Conservation (phyloP, 306 rosid genomes). For the Begonia loranthoides region DNA sequence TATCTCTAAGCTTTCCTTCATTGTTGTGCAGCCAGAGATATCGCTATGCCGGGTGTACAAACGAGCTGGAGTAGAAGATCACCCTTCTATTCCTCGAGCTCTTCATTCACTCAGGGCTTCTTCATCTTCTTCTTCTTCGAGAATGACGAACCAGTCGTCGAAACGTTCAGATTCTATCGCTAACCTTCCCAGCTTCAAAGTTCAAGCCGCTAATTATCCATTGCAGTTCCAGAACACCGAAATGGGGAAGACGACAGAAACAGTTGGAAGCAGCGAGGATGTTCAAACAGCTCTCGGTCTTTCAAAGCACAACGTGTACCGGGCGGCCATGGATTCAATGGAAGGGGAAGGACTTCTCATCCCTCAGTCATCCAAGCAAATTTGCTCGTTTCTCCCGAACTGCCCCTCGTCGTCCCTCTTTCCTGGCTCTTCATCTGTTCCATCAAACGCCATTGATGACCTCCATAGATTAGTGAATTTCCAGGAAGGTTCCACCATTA, state of each 20-base stretch:
- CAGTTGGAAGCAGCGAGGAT: conserved; percentile 28
- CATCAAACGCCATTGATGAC: conserved; percentile 39
- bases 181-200: too few relatives aligned
- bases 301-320: conserved; percentile 32
- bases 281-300: conserved; percentile 49
- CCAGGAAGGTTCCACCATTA: conserved; percentile 21
- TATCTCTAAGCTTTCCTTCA: too few relatives aligned
- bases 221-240: too few relatives aligned
- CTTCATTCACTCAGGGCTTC: conserved; percentile 12
- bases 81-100: conserved; percentile 76
- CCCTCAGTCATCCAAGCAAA: neutral
- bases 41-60: conserved; percentile 91
- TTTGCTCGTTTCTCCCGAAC: conserved; percentile 10
- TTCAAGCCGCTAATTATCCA: too few relatives aligned
- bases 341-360: conserved; percentile 25
- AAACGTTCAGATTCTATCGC: too few relatives aligned
- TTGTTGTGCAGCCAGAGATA: conserved; percentile 54
- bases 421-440: conserved; percentile 14
- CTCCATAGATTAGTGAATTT: conserved; percentile 52
- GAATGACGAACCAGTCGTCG: too few relatives aligned
- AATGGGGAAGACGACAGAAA: conserved; percentile 22
- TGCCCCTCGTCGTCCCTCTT: too few relatives aligned
- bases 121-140: too few relatives aligned
- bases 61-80: conserved; percentile 95
- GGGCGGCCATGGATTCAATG: conserved; percentile 11